These are phyloP conservation scores for Grosmannia huntii DNA, from an alignment of 2,329 filamentous ascomycete genomes.

Conservation along the genomic window DNA sequence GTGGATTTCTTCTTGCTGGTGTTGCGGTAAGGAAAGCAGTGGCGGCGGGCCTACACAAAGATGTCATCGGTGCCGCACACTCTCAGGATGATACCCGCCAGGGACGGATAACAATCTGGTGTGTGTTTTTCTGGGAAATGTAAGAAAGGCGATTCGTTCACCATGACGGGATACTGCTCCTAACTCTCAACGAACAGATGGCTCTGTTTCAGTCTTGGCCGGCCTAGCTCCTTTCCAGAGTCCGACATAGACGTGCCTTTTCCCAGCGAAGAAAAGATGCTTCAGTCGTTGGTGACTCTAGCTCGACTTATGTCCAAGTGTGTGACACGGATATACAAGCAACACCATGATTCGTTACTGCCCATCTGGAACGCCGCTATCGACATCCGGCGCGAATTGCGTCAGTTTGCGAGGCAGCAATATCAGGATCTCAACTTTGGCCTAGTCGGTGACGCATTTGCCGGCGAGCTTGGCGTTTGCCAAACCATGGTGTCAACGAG, in stretches of 20 bases:
- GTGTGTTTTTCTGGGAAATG: conserved; percentile 11
- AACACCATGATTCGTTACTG: conserved; percentile 11
- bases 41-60: conserved; percentile 11
- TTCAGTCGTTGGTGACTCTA: conserved; percentile 7
- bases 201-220: conserved; percentile 11
- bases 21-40: conserved; percentile 10
- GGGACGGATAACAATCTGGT: conserved; percentile 9
- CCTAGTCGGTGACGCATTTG: conserved; percentile 5
- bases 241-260: conserved; percentile 10
- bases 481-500: conserved; percentile 11
- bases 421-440: conserved; percentile 6
- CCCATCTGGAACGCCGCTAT: conserved; percentile 12
- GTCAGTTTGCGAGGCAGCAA: conserved; percentile 9
- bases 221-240: conserved; percentile 10
- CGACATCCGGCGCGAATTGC: conserved; percentile 9
- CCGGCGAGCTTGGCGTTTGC: conserved; percentile 9
- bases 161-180: not conserved
- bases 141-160: not conserved
- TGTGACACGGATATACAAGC: conserved; percentile 8
- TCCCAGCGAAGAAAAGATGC: conserved; percentile 9
- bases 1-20: conserved; percentile 7
- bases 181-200: conserved; percentile 1
- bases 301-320: conserved; percentile 11
- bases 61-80: conserved; percentile 4
- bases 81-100: conserved; percentile 6